Conservation (phyloP, 2,329 filamentous ascomycete genomes). For the Calonectria hongkongensis region DNA sequence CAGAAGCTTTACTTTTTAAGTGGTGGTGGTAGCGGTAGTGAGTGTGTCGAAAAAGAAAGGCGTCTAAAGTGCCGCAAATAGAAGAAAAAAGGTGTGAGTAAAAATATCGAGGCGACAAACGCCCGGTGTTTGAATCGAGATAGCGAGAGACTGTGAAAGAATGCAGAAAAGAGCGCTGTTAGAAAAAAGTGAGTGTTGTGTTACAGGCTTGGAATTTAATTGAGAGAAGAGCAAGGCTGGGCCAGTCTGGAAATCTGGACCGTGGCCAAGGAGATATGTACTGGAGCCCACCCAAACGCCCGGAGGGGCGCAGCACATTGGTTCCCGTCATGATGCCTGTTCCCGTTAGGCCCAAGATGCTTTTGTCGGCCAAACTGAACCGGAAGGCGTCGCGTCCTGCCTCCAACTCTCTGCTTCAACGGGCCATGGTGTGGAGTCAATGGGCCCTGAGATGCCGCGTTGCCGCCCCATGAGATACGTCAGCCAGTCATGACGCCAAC, state of each 20-base stretch:
- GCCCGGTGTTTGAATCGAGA: neutral
- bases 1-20: constrained; percentile 9
- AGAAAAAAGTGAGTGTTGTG: constrained; percentile 1
- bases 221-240: constrained; percentile 4
- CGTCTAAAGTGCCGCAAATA: constrained; percentile 1
- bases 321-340: constrained; percentile 1
- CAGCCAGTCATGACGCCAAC: constrained; percentile 28
- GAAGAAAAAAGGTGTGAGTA: neutral
- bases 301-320: constrained; percentile 9
- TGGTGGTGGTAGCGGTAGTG: neutral
- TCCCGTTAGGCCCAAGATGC: constrained; percentile 15
- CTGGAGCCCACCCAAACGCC: constrained; percentile 18
- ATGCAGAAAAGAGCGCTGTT: constrained; percentile 7
- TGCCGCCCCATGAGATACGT: constrained; percentile 25
- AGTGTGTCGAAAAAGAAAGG: neutral
- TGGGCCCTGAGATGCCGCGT: constrained; percentile 29
- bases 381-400: constrained; percentile 18
- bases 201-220: constrained; percentile 24
- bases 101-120: neutral
- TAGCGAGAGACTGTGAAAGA: constrained; percentile 23
- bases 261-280: constrained; percentile 8
- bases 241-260: constrained; percentile 1
- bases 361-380: constrained; percentile 23
- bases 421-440: constrained; percentile 24
- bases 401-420: constrained; percentile 18